Base-by-base conservation (phyloP, 768 basidiomycete species). In the Leccinellum luteum region DNA sequence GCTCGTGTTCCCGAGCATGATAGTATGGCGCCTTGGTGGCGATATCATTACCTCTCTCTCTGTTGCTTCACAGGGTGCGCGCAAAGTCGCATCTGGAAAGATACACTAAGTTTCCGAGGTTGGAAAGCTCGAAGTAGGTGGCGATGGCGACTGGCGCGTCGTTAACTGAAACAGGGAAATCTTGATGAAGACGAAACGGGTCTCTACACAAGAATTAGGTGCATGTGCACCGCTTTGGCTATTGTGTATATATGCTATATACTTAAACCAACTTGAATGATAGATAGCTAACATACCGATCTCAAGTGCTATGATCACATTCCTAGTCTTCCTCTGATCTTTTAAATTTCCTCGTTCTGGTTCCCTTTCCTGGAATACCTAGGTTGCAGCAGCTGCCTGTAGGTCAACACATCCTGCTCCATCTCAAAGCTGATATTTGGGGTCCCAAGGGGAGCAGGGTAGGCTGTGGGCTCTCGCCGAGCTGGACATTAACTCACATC, bases 1-100 rank as follows among this genome's bases (percentile, higher is more conserved):
- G 92, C 72, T 94, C 54, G 66, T 92, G 44, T 64, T 92, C 23
- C 92, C 92, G 3, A 65, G 75, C 28, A 67, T 88, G 62, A 84
- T 92, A 50, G 67, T 85, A 31, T 70, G 72, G 57, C 78, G 73
- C 34, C 78, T 94, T 4, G 85, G 88, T 9, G 79, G 78, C 63
- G 89, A 91, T 65, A 79, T 94, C 47, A 65, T 74, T 0, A 60
- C 69, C 4, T 74, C 81, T 3, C 73, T 90, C 32, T 59, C 64
- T 54, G 60, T 60, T 10, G 69, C 69, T 17, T 66, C 68, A 28
- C 69, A 61, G 35, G 61, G 57, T 30, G 54, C 56, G 21, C 59
- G 57, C 55, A 78, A 72, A 65, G 61, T 52, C 52, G 64, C 61
- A 10, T 69, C 69, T 52, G 66, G 70, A 38, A 79, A 79, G 70